Evolutionary conservation across 495 filamentous ascomycete species (phyloP), one percentile per base, ranked within the genome.

Genomic region (Aspergillus egyptiacus): DNA sequence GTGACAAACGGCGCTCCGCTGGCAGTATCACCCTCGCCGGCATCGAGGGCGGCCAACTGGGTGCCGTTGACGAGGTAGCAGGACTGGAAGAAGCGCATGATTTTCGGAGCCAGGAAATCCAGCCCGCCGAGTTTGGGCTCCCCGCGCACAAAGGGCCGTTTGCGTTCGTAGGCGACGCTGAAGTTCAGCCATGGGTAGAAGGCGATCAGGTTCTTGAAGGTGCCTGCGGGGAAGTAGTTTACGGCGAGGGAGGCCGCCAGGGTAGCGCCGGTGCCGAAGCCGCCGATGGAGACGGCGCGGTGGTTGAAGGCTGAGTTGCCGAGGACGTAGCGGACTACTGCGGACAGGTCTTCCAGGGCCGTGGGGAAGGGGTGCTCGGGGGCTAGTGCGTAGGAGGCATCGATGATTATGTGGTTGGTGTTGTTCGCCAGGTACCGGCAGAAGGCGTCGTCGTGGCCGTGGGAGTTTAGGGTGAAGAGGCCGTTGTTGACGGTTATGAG

Each of bases 331-430:
- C 50, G 50, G 18, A 74, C 53, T 3, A 56, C 60, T 42, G 73
- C 69, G 44, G 66, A 58, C 22, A 77, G 82, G 55, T 94, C 89
- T 27, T 94, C 68, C 5, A 94, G 58, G 2, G 85, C 83, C 0
- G 83, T 74, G 3, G 87, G 86, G 63, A 91, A 91, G 1, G 86
- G 77, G 54, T 83, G 58, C 59, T 91, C 85, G 0, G 89, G 89
- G 1, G 86, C 79, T 1, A 94, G 76, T 3, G 88, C 78, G 65
- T 95, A 95, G 2, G 77, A 71, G 3, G 88, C 76, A 41, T 75
- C 71, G 15, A 75, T 42, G 6, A 75, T 68, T 8, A 61, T 60
- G 54, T 71, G 66, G 7, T 49, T 52, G 10, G 71, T 68, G 5
- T 27, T 36, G 8, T 1, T 27, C 7, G 62, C 60, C 42, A 76